Evolutionary conservation across 345 rosid genomes (phyloP).

Genomic region (Citrus mangshanensis): DNA sequence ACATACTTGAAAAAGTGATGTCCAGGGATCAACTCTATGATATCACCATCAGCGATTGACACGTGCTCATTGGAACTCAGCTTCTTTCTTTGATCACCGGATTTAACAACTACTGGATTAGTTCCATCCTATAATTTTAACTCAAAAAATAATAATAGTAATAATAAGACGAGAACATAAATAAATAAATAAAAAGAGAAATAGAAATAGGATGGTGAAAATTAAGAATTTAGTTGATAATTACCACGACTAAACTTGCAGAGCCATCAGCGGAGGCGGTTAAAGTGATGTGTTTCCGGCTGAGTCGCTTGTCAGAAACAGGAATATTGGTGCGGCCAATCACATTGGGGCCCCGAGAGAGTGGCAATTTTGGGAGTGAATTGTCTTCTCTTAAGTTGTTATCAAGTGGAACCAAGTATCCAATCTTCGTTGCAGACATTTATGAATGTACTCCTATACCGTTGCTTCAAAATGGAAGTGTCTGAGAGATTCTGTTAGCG

Average conservation of each 20-base stretch:
- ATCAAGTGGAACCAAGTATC: slow-evolving; percentile 58
- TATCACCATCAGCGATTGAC: slow-evolving; percentile 43
- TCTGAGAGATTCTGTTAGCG: not conserved
- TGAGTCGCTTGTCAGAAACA: slow-evolving; percentile 67
- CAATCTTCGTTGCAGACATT: slow-evolving; percentile 33
- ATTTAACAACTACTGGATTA: slow-evolving; percentile 75
- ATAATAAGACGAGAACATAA: not conserved
- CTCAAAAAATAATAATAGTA: not conserved
- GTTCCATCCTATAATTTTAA: slow-evolving; percentile 56
- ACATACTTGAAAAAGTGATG: slow-evolving; percentile 60
- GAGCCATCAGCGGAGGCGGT: slow-evolving; percentile 46
- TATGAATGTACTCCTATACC: not conserved
- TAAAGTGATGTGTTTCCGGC: slow-evolving; percentile 79
- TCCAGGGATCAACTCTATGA: slow-evolving; percentile 88
- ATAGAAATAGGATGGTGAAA: not conserved
- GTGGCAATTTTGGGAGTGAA: slow-evolving; percentile 46
- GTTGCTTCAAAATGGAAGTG: not conserved
- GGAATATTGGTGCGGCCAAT: slow-evolving; percentile 64
- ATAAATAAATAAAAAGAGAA: not conserved
- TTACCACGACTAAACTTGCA: slow-evolving; percentile 55
- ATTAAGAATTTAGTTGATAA: not conserved
- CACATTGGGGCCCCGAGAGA: slow-evolving; percentile 54
- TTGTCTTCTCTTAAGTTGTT: slow-evolving; percentile 46
- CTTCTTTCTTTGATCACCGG: slow-evolving; percentile 60
- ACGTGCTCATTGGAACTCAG: slow-evolving; percentile 42